Conservation (phyloP, 2,329 filamentous ascomycete genomes). For the Pseudocercospora ulei region DNA sequence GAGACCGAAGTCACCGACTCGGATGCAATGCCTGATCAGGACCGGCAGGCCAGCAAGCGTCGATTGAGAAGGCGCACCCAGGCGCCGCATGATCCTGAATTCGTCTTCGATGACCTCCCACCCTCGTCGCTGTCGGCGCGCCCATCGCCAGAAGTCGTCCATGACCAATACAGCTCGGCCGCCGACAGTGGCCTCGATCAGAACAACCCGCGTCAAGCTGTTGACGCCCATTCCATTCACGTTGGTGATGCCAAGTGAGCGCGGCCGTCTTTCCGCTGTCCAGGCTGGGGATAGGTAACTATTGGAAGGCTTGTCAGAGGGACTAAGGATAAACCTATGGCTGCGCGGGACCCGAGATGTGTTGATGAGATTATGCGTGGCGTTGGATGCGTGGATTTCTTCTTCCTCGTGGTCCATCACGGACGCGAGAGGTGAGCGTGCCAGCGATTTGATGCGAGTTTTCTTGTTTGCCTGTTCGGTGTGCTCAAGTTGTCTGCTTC, state of each 20-base stretch:
- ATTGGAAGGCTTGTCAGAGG: too few relatives aligned
- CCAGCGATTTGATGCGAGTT: too few relatives aligned
- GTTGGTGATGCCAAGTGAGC: conserved; percentile 17
- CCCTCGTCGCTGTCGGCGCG: conserved; percentile 1
- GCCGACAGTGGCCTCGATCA: conserved; percentile 10
- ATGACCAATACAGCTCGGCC: conserved; percentile 8
- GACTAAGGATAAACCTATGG: too few relatives aligned
- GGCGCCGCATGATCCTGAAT: conserved; percentile 32
- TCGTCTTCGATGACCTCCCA: conserved; percentile 13
- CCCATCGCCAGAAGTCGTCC: conserved; percentile 11
- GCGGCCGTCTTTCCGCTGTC: too few relatives aligned
- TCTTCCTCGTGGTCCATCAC: too few relatives aligned
- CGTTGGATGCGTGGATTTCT: too few relatives aligned
- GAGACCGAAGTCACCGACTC: conserved; percentile 39
- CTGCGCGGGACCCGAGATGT: too few relatives aligned
- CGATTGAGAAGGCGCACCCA: conserved; percentile 39
- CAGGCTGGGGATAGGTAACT: too few relatives aligned
- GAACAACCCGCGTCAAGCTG: neutral
- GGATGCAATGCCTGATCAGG: conserved; percentile 36
- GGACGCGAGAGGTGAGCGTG: too few relatives aligned
- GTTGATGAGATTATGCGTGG: too few relatives aligned
- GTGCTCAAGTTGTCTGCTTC: too few relatives aligned
- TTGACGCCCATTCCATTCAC: conserved; percentile 15
- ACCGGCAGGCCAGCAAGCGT: conserved; percentile 35
- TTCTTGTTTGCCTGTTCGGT: too few relatives aligned